Conservation (phyloP, 495 filamentous ascomycete genomes). For the Amphirosellinia nigrospora region DNA sequence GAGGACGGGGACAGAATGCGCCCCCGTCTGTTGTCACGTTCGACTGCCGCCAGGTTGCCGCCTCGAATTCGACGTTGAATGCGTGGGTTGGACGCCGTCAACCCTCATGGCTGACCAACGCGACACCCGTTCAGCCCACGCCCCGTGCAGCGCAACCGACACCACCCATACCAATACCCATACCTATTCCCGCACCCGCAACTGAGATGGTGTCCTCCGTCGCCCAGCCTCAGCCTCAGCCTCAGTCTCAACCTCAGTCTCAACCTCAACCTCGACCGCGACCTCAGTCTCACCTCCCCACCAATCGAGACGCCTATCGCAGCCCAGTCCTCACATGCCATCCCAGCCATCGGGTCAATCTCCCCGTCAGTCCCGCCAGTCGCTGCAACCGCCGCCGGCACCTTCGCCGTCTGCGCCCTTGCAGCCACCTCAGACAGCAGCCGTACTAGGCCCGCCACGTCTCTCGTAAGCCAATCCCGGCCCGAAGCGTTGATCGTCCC, state of each 20-base stretch:
- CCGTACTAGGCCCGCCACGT: slow-evolving; percentile 25
- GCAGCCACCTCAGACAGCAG: slow-evolving; percentile 2
- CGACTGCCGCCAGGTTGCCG: slow-evolving; percentile 53
- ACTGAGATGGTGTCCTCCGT: slow-evolving; percentile 15
- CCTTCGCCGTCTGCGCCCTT: neutral
- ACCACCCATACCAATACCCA: slow-evolving; percentile 16
- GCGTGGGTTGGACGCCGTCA: slow-evolving; percentile 69
- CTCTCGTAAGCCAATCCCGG: slow-evolving; percentile 25
- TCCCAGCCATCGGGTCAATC: slow-evolving; percentile 5
- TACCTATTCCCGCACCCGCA: slow-evolving; percentile 20
- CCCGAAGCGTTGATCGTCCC: slow-evolving; percentile 14
- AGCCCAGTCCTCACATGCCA: slow-evolving; percentile 13
- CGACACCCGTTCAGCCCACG: slow-evolving; percentile 45
- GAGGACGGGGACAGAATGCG: slow-evolving; percentile 5
- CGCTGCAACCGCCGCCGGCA: neutral
- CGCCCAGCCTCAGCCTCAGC: slow-evolving; percentile 25
- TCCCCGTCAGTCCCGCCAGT: neutral
- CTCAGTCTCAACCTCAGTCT: neutral
- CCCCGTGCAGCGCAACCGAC: slow-evolving; percentile 44
- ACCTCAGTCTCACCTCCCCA: neutral
- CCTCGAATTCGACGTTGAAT: slow-evolving; percentile 73
- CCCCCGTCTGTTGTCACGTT: neutral
- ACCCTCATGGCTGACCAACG: slow-evolving; percentile 69
- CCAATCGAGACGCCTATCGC: slow-evolving; percentile 13
- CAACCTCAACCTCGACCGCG: neutral